phyloP scores from a whole-genome alignment of 331 rosid genomes.

The Quercus tomentella region DNA sequence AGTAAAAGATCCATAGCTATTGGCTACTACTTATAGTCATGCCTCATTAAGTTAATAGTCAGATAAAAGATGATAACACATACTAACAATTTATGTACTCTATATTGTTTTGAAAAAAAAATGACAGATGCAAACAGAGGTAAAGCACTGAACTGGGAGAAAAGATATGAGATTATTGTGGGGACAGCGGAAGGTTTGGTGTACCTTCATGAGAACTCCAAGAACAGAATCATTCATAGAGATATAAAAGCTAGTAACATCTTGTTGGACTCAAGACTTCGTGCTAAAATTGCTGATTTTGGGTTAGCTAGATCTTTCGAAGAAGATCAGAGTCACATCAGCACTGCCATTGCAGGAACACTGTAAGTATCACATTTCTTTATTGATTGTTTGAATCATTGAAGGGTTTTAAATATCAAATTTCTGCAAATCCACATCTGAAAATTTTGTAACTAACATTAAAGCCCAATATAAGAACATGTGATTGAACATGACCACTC shows the following conservation, averaged over 20 bases:
- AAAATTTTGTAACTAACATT: background rate
- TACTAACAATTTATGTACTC: background rate
- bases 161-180: slow-evolving; percentile 57
- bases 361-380: slow-evolving; percentile 34
- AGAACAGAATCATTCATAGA: slow-evolving; percentile 70
- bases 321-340: slow-evolving; percentile 85
- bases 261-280: slow-evolving; percentile 66
- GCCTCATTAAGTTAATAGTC: background rate
- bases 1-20: no score
- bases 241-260: slow-evolving; percentile 93
- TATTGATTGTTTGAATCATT: background rate
- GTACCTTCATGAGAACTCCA: slow-evolving; percentile 78
- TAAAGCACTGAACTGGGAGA: slow-evolving; percentile 74
- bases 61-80: background rate
- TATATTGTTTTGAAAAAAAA: slow-evolving; percentile 1
- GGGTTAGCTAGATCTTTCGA: slow-evolving; percentile 89
- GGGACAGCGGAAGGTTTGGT: slow-evolving; percentile 87
- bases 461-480: background rate
- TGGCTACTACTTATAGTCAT: background rate
- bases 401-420: background rate
- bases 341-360: slow-evolving; percentile 90
- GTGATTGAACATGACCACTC: no score
- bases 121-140: slow-evolving; percentile 56
- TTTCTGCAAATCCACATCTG: background rate
- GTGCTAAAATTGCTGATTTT: slow-evolving; percentile 92